Evolutionary conservation across 192 early-diverging fungal genomes (phyloP), one percentile per base, ranked within the genome.

Genomic region (Coemansia aciculifera): DNA sequence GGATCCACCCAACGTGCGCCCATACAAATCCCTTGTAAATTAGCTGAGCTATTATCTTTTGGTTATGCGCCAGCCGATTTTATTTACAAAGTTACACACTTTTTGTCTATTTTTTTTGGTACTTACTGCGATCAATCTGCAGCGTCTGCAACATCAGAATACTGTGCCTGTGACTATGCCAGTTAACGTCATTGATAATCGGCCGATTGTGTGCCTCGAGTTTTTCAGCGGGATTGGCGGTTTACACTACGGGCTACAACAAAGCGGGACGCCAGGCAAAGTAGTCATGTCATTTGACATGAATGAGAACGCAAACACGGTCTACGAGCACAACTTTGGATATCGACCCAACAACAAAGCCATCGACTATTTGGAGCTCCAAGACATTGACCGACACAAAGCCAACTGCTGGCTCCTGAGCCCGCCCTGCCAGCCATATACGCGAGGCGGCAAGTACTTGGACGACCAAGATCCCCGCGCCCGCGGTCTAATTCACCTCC

Each of bases 391-490:
- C 36, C 87, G 78, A 76, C 85, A 89, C 67, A 68, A 86, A 10
- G 91, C 91, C 1, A 86, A 91, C 71, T 90, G 89, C 56, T 96
- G 96, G 96, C 82, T 98, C 9, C 83, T 96, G 56, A 93, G 91
- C 63, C 96, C 96, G 29, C 96, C 96, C 0, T 98, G 96, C 64
- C 96, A 98, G 84, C 87, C 88, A 2, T 90, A 91, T 62, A 92
- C 90, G 0, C 82, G 85, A 12, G 93, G 90, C 21, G 94, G 95
- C 19, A 94, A 93, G 52, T 61, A 82, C 48, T 73, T 92, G 64
- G 93, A 96, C 64, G 85, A 88, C 69, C 67, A 77, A 27, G 79
- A 81, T 37, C 62, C 67, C 4, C 74, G 79, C 0, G 79, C 79
- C 0, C 67, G 79, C 29, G 79, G 79, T 2, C 62, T 81, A 34